These are phyloP conservation scores for Zychaea mexicana DNA, from an alignment of 371 early-diverging fungal genomes.

Conservation along the genomic window DNA sequence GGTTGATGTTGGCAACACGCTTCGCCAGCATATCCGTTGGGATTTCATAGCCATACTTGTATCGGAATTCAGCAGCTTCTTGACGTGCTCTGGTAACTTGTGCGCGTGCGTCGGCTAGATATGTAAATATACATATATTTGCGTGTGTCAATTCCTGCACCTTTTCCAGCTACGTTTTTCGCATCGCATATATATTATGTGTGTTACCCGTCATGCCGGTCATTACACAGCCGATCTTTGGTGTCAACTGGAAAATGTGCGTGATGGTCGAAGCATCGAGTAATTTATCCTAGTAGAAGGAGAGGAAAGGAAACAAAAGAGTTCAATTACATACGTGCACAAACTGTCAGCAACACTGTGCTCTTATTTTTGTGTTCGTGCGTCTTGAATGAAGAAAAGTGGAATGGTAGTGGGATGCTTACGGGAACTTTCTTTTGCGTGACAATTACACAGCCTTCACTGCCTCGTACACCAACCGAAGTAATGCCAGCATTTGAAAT, in stretches of 20 bases:
- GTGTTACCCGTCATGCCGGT: constrained; percentile 86
- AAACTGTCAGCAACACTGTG: no score
- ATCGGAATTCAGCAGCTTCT: constrained; percentile 97
- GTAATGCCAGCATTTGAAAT: constrained; percentile 95
- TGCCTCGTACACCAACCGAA: constrained; percentile 93
- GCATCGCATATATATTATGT: no score
- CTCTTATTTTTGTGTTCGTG: no score
- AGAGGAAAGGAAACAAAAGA: background rate
- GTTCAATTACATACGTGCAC: no score
- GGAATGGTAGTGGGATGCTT: no score
- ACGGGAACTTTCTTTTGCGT: constrained; percentile 98
- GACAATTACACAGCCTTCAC: constrained; percentile 90
- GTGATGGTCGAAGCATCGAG: constrained; percentile 94
- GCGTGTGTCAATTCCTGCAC: background rate
- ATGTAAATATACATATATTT: background rate
- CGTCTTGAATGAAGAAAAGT: background rate
- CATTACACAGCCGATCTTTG: constrained; percentile 96
- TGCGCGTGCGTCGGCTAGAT: constrained; percentile 88
- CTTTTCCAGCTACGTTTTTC: no score
- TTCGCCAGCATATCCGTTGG: constrained; percentile 96
- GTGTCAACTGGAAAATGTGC: constrained; percentile 91
- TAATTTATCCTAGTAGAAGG: constrained; percentile 85
- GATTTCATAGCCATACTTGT: constrained; percentile 98
- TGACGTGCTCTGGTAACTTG: constrained; percentile 92
- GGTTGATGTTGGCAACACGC: constrained; percentile 96